Conservation (phyloP, 805 yeast genomes). For the Metschnikowia gelsemii region DNA sequence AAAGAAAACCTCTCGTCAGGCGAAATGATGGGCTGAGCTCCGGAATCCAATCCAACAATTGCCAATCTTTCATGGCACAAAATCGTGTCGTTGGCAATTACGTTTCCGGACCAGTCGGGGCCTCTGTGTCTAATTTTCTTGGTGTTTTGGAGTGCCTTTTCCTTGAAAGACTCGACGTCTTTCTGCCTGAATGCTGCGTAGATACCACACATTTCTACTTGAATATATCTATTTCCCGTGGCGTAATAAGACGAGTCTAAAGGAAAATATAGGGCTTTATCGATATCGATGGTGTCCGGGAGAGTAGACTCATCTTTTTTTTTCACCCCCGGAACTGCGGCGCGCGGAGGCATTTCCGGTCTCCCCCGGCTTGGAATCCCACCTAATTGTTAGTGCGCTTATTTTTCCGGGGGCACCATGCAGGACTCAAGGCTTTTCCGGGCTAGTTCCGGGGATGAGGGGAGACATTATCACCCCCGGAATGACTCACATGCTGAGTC, state of each 20-base stretch:
- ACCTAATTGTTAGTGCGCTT: neutral
- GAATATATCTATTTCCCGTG: neutral
- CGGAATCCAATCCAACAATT: constrained; percentile 94
- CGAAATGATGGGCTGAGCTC: constrained; percentile 95
- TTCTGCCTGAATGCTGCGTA: constrained; percentile 87
- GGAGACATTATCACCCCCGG: neutral
- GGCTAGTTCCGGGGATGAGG: no score
- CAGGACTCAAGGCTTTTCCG: neutral
- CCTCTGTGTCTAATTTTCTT: constrained; percentile 98
- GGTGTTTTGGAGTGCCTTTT: constrained; percentile 84
- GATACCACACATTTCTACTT: constrained; percentile 85
- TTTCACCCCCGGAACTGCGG: constrained; percentile 15
- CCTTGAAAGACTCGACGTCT: constrained; percentile 76
- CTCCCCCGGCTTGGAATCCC: neutral
- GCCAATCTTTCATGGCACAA: constrained; percentile 95
- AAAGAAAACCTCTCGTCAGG: constrained; percentile 69
- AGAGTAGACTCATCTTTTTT: neutral
- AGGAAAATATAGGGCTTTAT: neutral
- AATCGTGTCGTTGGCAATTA: constrained; percentile 80
- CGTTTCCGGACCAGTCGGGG: constrained; percentile 98
- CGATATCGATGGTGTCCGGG: neutral
- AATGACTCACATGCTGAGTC: neutral
- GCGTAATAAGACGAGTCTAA: neutral
- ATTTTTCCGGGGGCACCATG: neutral
- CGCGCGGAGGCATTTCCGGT: constrained; percentile 7